These are phyloP conservation scores for Neonectria punicea DNA, from an alignment of 2,329 filamentous ascomycete species.

Conservation along the genomic window DNA sequence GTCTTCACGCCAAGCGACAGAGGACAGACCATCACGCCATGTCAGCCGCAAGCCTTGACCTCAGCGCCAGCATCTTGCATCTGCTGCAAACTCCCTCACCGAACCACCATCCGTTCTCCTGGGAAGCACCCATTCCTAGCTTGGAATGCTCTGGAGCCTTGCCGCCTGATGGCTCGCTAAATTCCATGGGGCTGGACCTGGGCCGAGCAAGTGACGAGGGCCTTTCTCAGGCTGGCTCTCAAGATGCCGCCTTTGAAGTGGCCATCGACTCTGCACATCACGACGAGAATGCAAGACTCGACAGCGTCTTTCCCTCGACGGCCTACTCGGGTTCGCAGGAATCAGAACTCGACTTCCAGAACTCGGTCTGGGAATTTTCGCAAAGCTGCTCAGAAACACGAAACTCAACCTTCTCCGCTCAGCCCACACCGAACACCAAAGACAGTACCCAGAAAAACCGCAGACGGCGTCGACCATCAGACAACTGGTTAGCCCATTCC, in stretches of 20 bases:
- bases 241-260: constrained; percentile 14
- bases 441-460: neutral
- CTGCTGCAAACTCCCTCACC: constrained; percentile 26
- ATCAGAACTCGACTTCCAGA: constrained; percentile 25
- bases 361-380: constrained; percentile 24
- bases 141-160: constrained; percentile 14
- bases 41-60: constrained; percentile 7
- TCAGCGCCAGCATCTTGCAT: constrained; percentile 16
- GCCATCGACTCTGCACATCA: neutral
- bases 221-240: neutral
- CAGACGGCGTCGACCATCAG: constrained; percentile 9
- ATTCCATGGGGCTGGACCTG: constrained; percentile 4
- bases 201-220: neutral
- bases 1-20: constrained; percentile 18
- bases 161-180: neutral
- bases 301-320: constrained; percentile 16
- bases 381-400: constrained; percentile 6
- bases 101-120: constrained; percentile 19
- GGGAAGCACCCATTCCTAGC: constrained; percentile 27
- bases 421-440: neutral
- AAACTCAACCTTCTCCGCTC: constrained; percentile 11
- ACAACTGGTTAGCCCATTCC: constrained; percentile 12
- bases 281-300: constrained; percentile 3
- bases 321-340: constrained; percentile 20
- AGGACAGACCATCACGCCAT: constrained; percentile 7